Conservation (phyloP, 805 yeast species). For the Kuraishia hungarica region DNA sequence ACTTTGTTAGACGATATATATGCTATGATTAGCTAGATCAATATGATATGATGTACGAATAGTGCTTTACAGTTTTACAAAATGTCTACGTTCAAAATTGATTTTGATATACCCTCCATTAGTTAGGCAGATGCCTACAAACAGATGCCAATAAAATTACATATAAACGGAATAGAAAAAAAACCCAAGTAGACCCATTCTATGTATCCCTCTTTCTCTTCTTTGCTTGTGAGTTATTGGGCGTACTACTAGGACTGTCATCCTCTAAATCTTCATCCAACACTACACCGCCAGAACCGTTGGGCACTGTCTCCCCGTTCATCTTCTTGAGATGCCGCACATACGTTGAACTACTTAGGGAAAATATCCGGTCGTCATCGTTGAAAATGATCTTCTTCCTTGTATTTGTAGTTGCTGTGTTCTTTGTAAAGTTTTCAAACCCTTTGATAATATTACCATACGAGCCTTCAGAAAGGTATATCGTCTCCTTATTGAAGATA, state of each 20-base stretch:
- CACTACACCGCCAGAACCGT: neutral
- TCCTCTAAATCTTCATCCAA: conserved; percentile 3
- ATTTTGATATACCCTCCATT: too few relatives aligned
- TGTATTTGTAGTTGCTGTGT: conserved; percentile 18
- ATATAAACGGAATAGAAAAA: neutral
- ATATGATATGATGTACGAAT: too few relatives aligned
- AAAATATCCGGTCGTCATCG: conserved; percentile 76
- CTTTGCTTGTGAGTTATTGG: neutral
- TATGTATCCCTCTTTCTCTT: conserved; percentile 2
- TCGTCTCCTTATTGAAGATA: conserved; percentile 69
- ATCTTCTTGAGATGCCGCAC: conserved; percentile 53
- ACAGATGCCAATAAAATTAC: too few relatives aligned
- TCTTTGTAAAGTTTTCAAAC: conserved; percentile 70
- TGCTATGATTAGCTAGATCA: too few relatives aligned
- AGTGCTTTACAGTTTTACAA: too few relatives aligned
- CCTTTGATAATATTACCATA: conserved; percentile 87
- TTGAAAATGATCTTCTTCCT: conserved; percentile 44
- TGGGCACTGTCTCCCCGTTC: conserved; percentile 14
- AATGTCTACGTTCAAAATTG: too few relatives aligned
- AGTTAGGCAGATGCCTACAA: too few relatives aligned
- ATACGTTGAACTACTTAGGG: conserved; percentile 64
- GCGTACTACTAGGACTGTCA: conserved; percentile 1
- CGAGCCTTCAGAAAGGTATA: conserved; percentile 56
- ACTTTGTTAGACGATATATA: too few relatives aligned
- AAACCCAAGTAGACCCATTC: neutral